Base-by-base conservation (phyloP, 805 yeast genomes). In the Cyberlindnera mycetangii region DNA sequence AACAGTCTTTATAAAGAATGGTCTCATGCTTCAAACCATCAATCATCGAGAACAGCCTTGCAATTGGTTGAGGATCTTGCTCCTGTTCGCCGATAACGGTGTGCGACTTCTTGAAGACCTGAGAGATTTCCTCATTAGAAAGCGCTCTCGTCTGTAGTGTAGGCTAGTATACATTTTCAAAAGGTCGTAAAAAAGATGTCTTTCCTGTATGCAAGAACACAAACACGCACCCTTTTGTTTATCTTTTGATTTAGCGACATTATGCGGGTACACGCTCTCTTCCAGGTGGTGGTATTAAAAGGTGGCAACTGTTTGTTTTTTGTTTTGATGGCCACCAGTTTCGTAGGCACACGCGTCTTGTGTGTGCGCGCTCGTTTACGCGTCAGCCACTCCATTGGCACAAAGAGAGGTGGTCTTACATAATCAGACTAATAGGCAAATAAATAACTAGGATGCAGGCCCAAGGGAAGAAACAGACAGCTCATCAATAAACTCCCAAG, bases 1-100 rank as follows among this genome's bases (percentile, higher is more conserved):
- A 56, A 4, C 61, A 58, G 3, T 63, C 54, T 24, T 71, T 57
- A 20, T 69, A 52, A 3, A 55, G 52, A n/a, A 79, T 47, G 2
- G 48, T 36, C 6, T 47, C 52, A 28, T 65, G 64, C 2, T 38
- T 36, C 2, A 12, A 15, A 1, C 44, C 47, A 3, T 41, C 39
- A 5, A 45, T 49, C 17, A 54, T 35, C 20, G 54, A 48, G 46
- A 44, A 53, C 1, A 56, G 41, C 32, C 51, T 42, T 1, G 50
- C 60, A 4, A 56, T 43, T 2, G 47, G 49, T 30, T n/a, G n/a
- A n/a, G n/a, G n/a, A n/a, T 32, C 46, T 11, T 18, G 14, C 17
- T 24, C 21, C 22, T 5, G 12, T 3, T 38, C 12, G n/a, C 12
- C 20, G 19, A 43, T 12, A 30, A 22, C 44, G 1, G 59, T 50